phyloP scores from a whole-genome alignment of 257 asterid genomes.

The Ehretia macrophylla region DNA sequence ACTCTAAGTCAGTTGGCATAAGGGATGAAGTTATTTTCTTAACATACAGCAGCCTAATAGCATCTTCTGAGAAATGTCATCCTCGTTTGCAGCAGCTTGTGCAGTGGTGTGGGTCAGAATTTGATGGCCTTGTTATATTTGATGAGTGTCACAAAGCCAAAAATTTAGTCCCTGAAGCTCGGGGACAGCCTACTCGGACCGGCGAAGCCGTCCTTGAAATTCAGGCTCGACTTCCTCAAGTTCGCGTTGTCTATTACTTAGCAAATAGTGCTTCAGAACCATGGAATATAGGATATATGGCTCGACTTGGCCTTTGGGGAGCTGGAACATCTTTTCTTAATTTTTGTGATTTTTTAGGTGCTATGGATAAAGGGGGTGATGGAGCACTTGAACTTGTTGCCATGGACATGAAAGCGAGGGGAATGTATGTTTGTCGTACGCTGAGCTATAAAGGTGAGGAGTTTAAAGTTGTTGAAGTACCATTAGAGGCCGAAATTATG shows the following conservation, averaged over 20 bases:
- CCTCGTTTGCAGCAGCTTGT: conserved; percentile 92
- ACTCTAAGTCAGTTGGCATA: conserved; percentile 76
- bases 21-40: conserved; percentile 89
- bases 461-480: conserved; percentile 94
- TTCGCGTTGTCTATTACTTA: conserved; percentile 93
- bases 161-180: conserved; percentile 95
- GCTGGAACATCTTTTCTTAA: conserved; percentile 82
- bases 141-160: conserved; percentile 99
- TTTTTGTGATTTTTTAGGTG: no score
- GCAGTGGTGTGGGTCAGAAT: conserved; percentile 81
- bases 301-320: conserved; percentile 99
- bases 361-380: conserved; percentile 97
- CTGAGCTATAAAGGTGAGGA: conserved; percentile 94
- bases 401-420: conserved; percentile 99
- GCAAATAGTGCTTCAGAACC: conserved; percentile 99
- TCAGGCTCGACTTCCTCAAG: conserved; percentile 95
- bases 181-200: conserved; percentile 82
- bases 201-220: no score
- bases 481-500: conserved; percentile 75
- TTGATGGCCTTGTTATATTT: conserved; percentile 81
- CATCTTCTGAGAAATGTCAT: conserved; percentile 94
- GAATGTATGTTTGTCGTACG: conserved; percentile 99
- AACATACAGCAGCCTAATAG: conserved; percentile 97
- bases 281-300: conserved; percentile 97
- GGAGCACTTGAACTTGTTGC: conserved; percentile 99